phyloP scores from a whole-genome alignment of 768 basidiomycete genomes.

The Xerocomellus amylosporus region DNA sequence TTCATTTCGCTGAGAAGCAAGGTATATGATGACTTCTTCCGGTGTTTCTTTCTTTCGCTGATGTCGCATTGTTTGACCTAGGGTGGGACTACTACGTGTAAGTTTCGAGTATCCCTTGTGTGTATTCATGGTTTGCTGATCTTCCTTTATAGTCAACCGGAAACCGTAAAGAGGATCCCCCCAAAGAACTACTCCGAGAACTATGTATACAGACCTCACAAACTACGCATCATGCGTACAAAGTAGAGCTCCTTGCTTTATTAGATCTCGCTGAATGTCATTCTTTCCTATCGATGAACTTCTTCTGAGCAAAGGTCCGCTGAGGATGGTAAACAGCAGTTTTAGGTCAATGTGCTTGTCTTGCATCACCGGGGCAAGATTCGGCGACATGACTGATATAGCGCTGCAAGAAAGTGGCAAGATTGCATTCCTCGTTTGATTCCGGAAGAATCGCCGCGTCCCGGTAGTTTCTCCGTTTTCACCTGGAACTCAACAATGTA shows the following conservation, averaged over 20 bases:
- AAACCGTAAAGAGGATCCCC: conserved; percentile 63
- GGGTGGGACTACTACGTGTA: conserved; percentile 94
- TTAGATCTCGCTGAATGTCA: conserved; percentile 8
- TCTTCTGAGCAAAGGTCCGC: not conserved
- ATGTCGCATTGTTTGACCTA: conserved; percentile 27
- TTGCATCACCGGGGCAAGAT: not conserved
- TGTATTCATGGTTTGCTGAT: conserved; percentile 4
- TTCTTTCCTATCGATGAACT: not conserved
- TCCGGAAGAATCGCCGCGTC: not conserved
- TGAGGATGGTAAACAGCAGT: not conserved
- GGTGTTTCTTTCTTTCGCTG: not conserved
- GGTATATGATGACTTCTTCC: conserved; percentile 43
- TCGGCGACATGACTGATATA: not conserved
- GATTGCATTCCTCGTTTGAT: not conserved
- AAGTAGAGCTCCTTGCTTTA: conserved; percentile 59
- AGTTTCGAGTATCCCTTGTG: conserved; percentile 32
- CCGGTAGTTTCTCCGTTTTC: not conserved
- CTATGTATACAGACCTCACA: conserved; percentile 77
- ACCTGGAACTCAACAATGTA: no score
- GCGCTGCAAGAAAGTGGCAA: not conserved
- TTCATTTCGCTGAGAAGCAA: conserved; percentile 97
- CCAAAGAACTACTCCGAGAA: conserved; percentile 92
- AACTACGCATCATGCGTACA: conserved; percentile 80
- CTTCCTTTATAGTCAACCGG: conserved; percentile 46
- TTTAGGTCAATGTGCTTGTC: not conserved